Base-by-base conservation (phyloP, 495 filamentous ascomycete genomes). In the Aspergillus homomorphus region DNA sequence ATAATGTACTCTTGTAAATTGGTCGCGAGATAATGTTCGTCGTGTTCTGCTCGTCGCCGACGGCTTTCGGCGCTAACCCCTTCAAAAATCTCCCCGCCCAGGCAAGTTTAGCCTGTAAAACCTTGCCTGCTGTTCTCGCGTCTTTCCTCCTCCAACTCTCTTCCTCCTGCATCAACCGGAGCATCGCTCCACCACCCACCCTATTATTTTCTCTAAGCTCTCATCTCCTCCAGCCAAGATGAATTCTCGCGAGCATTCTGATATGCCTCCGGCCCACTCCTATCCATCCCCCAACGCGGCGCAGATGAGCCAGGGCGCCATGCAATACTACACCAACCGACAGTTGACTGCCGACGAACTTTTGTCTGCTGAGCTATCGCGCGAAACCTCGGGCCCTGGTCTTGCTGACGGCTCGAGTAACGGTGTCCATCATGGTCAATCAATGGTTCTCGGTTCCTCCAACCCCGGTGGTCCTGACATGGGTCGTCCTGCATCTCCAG, bases 281-380 rank as follows among this genome's bases (percentile, higher is more conserved):
- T 79, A 79, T 51, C 75, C 77, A 7, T 78, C 76, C n/a, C 75
- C 76, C 51, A 77, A 79, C 59, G 69, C 73, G 53, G 75, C 75
- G 68, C 76, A 79, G 66, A 77, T 78, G 67, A 68, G 71, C 41
- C 77, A 79, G 62, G 75, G 75, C 45, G 68, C 74, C 19, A 77
- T 77, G 67, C 70, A 67, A 42, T 79, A 79, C 59, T 79, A 77
- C 66, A 62, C 68, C 45, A 76, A 75, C 56, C 77, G 77, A 56
- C 77, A 77, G 59, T 64, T 79, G 62, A 79, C 76, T 24, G 66
- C 75, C 58, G 77, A 79, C 59, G 77, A 79, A 54, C 69, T 79
- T 19, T 56, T 79, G 19, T 70, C 77, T 24, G 77, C 75, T 9
- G 77, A 79, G 54, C 64, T 79, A 26, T 79, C 77, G 52, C 75